Conservation (phyloP, 768 basidiomycete genomes). For the Chalciporus chontae region DNA sequence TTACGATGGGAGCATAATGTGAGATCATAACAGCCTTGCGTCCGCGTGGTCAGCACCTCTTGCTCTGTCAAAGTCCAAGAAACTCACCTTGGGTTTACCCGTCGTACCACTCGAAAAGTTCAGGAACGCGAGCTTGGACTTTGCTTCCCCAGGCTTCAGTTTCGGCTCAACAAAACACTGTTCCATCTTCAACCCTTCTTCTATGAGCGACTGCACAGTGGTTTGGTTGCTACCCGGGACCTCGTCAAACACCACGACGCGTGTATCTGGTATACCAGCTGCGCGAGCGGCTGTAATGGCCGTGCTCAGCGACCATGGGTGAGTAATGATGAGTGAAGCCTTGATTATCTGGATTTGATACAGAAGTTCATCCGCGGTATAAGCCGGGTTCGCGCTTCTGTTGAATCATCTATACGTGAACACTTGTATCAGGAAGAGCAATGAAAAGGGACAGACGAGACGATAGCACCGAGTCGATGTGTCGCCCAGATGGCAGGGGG, state of each 20-base stretch:
- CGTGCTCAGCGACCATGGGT: constrained; percentile 24
- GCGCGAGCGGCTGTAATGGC: constrained; percentile 30
- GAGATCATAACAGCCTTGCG: constrained; percentile 61
- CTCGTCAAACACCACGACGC: constrained; percentile 26
- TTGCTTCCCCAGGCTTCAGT: constrained; percentile 55
- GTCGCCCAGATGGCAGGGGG: constrained; percentile 54
- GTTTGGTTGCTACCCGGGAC: constrained; percentile 7
- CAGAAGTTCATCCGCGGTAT: constrained; percentile 29
- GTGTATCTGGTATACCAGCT: constrained; percentile 29
- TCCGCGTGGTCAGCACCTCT: not conserved
- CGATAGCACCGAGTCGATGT: constrained; percentile 53
- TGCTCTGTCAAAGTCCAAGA: not conserved
- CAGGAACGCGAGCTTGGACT: constrained; percentile 60
- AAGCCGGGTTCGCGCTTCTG: constrained; percentile 35
- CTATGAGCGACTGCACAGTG: constrained; percentile 50
- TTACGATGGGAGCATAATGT: constrained; percentile 62
- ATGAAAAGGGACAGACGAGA: constrained; percentile 44
- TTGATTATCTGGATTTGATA: constrained; percentile 30
- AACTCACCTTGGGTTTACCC: constrained; percentile 39
- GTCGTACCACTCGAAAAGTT: constrained; percentile 78
- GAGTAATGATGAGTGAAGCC: constrained; percentile 30
- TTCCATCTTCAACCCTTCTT: constrained; percentile 34
- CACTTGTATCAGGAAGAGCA: not conserved
- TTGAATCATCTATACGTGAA: not conserved
- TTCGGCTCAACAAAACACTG: constrained; percentile 43